phyloP scores from a whole-genome alignment of 495 filamentous ascomycete species.

The Penicillium atrosanguineum region DNA sequence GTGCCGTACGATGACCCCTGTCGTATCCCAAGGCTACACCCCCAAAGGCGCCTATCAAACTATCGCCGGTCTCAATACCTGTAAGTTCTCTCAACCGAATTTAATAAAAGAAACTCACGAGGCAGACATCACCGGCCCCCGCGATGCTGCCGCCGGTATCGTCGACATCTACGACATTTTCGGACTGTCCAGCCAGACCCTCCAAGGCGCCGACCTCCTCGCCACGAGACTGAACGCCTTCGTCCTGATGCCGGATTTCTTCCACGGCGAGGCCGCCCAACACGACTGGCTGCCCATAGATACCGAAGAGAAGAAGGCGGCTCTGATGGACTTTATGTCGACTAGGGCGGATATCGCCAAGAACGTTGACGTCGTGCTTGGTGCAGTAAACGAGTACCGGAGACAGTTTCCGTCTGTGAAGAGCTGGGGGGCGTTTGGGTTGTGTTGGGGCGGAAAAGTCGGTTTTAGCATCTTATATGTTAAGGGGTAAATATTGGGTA shows the following conservation, averaged over 20 bases:
- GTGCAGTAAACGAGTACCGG: conserved; percentile 23
- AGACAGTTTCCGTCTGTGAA: conserved; percentile 29
- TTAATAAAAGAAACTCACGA: too few relatives aligned
- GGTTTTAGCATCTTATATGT: background rate
- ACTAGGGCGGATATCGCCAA: conserved; percentile 20
- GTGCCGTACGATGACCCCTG: too few relatives aligned
- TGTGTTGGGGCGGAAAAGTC: conserved; percentile 53
- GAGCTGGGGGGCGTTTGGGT: conserved; percentile 43
- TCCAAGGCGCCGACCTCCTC: conserved; percentile 56
- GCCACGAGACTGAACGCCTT: conserved; percentile 35
- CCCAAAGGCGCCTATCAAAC: too few relatives aligned
- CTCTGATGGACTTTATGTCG: conserved; percentile 26
- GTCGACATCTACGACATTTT: conserved; percentile 57
- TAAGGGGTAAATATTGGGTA: background rate
- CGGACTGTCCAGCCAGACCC: conserved; percentile 47
- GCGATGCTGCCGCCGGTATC: conserved; percentile 34
- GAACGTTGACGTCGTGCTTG: conserved; percentile 24
- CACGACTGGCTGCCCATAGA: conserved; percentile 36
- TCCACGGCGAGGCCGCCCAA: conserved; percentile 34
- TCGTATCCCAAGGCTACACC: too few relatives aligned
- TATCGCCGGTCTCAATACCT: too few relatives aligned
- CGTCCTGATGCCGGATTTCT: conserved; percentile 49
- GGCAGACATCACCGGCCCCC: conserved; percentile 47
- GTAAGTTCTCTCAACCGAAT: too few relatives aligned
- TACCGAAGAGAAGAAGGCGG: conserved; percentile 43